Conservation (phyloP, 768 basidiomycete species). For the Glaciozyma antarctica region DNA sequence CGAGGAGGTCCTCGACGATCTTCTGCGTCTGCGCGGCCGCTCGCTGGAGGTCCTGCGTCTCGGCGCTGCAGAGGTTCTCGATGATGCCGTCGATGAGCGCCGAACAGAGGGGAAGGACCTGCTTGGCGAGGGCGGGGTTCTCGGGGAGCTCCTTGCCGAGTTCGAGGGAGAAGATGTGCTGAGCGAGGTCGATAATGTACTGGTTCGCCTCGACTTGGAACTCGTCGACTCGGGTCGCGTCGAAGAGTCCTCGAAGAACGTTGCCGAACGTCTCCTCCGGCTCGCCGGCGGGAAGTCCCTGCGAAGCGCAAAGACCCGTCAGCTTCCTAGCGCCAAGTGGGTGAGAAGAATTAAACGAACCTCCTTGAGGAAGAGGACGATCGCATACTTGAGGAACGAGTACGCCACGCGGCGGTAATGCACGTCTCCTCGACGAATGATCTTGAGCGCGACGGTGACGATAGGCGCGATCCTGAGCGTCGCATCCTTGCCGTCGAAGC, state of each 20-base stretch:
- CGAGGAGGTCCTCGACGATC: constrained; percentile 55
- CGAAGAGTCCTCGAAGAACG: constrained; percentile 66
- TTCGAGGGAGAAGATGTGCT: constrained; percentile 64
- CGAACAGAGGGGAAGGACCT: constrained; percentile 38
- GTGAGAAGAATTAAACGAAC: constrained; percentile 43
- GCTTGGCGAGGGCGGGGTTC: constrained; percentile 33
- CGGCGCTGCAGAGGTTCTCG: constrained; percentile 51
- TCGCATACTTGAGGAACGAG: constrained; percentile 53
- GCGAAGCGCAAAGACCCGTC: constrained; percentile 2
- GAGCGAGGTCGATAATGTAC: constrained; percentile 61
- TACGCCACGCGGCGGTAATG: constrained; percentile 43
- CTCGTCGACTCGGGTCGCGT: constrained; percentile 61
- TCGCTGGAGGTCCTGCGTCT: constrained; percentile 25
- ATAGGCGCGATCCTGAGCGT: constrained; percentile 58
- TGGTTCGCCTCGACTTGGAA: constrained; percentile 58
- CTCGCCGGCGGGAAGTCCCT: constrained; percentile 66
- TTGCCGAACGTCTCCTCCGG: constrained; percentile 62
- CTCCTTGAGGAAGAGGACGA: constrained; percentile 64
- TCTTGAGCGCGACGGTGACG: constrained; percentile 55
- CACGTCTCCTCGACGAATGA: constrained; percentile 47
- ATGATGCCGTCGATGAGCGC: constrained; percentile 63
- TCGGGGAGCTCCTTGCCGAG: constrained; percentile 43
- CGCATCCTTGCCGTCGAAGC: constrained; percentile 58
- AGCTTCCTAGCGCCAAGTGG: background rate
- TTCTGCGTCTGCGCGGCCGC: constrained; percentile 36